Conservation (phyloP, 352 stramenopile species). For the Pythium chondricola region DNA sequence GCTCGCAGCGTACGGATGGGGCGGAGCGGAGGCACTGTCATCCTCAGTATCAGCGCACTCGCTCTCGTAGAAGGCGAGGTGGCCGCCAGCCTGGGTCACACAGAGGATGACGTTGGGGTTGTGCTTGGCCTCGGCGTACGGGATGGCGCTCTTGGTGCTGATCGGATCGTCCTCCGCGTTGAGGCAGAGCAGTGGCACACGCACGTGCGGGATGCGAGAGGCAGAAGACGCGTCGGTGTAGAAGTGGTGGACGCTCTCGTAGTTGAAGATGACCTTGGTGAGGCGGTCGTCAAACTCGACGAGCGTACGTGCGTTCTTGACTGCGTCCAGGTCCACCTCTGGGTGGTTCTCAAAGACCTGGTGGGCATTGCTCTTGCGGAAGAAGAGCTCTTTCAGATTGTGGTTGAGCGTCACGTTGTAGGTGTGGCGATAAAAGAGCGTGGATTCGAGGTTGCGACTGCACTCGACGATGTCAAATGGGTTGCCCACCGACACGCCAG, state of each 20-base stretch:
- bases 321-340: conserved; percentile 41
- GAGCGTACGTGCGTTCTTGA: conserved; percentile 34
- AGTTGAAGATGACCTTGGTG: conserved; percentile 52
- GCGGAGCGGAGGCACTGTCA: not conserved
- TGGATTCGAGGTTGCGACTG: conserved; percentile 35
- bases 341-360: conserved; percentile 49
- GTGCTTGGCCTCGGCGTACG: conserved; percentile 25
- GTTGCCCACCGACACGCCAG: conserved; percentile 61
- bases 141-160: conserved; percentile 34
- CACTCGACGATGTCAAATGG: conserved; percentile 56
- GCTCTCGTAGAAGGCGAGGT: conserved; percentile 66
- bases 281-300: conserved; percentile 60
- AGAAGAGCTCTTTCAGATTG: conserved; percentile 50
- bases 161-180: conserved; percentile 65
- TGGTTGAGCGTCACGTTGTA: conserved; percentile 47
- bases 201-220: conserved; percentile 32
- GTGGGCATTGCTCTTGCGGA: conserved; percentile 60
- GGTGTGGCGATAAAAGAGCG: conserved; percentile 47
- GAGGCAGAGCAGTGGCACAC: conserved; percentile 53
- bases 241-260: conserved; percentile 51
- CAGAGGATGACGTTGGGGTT: conserved; percentile 69
- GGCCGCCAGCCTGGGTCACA: conserved; percentile 52
- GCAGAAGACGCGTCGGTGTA: conserved; percentile 49
- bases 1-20: not conserved
- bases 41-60: conserved; percentile 6